phyloP scores from a whole-genome alignment of 345 rosid genomes.

The Jatropha curcas region DNA sequence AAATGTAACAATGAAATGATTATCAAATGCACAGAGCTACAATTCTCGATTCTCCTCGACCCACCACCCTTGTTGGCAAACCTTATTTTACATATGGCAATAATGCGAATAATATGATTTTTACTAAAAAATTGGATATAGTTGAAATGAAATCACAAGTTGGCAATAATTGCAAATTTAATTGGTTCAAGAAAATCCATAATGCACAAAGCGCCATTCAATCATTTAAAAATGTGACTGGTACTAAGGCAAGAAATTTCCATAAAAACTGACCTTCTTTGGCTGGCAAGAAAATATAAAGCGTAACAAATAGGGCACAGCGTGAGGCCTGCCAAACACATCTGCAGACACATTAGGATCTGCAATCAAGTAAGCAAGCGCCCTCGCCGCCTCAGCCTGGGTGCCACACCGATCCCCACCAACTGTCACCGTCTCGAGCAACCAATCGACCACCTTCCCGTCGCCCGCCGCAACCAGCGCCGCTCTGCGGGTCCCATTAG shows the following conservation, averaged over 20 bases:
- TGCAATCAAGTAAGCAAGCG: constrained; percentile 82
- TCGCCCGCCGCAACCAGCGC: constrained; percentile 85
- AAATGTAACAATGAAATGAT: background rate
- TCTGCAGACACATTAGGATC: constrained; percentile 70
- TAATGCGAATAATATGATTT: background rate
- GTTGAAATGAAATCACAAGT: background rate
- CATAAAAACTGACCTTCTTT: constrained; percentile 52
- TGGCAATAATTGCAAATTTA: background rate
- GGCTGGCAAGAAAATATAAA: constrained; percentile 89
- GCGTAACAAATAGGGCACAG: constrained; percentile 74
- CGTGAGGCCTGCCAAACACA: constrained; percentile 81
- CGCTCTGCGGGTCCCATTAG: constrained; percentile 70
- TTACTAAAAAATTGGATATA: background rate
- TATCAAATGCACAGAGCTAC: background rate
- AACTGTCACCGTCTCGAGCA: constrained; percentile 75
- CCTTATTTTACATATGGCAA: background rate
- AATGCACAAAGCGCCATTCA: background rate
- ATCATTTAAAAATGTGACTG: background rate
- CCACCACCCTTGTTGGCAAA: background rate
- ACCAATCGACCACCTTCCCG: constrained; percentile 93
- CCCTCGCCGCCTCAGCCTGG: constrained; percentile 96
- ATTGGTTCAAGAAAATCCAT: background rate
- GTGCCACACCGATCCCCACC: constrained; percentile 59
- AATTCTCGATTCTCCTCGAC: background rate
- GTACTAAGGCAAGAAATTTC: constrained; percentile 4